Evolutionary conservation across 2,329 filamentous ascomycete genomes (phyloP).

Genomic region (Pochonia chlamydosporia): DNA sequence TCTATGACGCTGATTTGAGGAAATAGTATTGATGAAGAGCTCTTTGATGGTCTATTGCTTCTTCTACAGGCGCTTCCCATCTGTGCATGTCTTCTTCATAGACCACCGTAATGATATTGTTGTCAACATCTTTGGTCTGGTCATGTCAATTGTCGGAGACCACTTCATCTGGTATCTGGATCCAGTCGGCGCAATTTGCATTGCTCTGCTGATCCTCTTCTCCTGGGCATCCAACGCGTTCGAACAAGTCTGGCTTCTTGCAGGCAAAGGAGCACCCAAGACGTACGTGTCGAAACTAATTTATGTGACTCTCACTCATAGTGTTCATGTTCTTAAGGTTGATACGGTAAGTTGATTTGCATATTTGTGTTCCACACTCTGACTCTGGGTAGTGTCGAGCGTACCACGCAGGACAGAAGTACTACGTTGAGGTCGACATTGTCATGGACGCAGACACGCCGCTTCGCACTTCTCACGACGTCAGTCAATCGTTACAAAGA

Average conservation of each 20-base stretch:
- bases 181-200: conserved; percentile 53
- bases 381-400: conserved; percentile 31
- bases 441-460: conserved; percentile 51
- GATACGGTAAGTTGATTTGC: conserved; percentile 36
- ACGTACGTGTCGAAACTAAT: conserved; percentile 51
- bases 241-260: conserved; percentile 56
- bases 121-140: conserved; percentile 48
- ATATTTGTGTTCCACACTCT: neutral
- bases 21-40: conserved; percentile 33
- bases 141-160: conserved; percentile 50
- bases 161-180: conserved; percentile 55
- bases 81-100: conserved; percentile 51
- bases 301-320: conserved; percentile 50
- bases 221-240: conserved; percentile 57
- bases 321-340: conserved; percentile 48
- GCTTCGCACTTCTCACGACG: conserved; percentile 52
- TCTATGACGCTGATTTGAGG: neutral
- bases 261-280: conserved; percentile 54
- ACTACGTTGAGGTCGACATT: conserved; percentile 58
- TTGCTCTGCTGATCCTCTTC: conserved; percentile 54
- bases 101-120: conserved; percentile 53
- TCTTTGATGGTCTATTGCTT: conserved; percentile 50
- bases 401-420: conserved; percentile 55
- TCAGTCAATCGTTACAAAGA: conserved; percentile 53
- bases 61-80: conserved; percentile 45